Base-by-base conservation (phyloP, 257 asterid genomes). In the Lycium barbarum region DNA sequence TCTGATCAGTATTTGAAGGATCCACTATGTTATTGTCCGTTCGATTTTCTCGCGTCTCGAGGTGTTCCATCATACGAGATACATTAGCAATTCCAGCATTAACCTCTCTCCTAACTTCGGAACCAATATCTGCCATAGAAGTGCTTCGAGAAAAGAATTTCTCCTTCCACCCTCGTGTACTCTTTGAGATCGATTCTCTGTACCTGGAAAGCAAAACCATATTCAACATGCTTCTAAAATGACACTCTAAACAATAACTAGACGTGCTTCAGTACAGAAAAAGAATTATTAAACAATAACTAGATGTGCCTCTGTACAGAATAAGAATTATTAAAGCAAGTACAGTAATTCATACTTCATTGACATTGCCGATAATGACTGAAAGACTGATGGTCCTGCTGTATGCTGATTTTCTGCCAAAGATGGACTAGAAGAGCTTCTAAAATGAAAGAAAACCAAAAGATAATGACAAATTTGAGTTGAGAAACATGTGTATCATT, bases 151-250 rank as follows among this genome's bases (percentile, higher is more conserved):
- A 90, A 87, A 96, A 95, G 83, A 95, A 87, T 91, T 90, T 95
- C 84, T 96, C 99, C 89, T 93, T 96, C 97, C 94, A 93, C 82
- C 94, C 99, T 90, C 88, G 91, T 12, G 98, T 95, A 83, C 90
- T 91, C 93, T 91, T 93, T 10, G 97, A 85, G 87, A 96, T 90
- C 2, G 97, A 90, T 82, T 96, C 99, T 91, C 92, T 93, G 90
- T 96, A 96, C 87, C 99, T 96, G 65, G 67, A 83, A 6, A 40
- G 79, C 53, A 85, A 53, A 70, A 66, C 51, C 76, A 83, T 58
- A 22, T n/a, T 79, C 7, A 47, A 86, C n/a, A 26, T 81, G 47
- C 83, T 83, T 54, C 54, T 70, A 13, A 72, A 49, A 78, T 5
- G 85, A 84, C 55, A 40, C 53, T 3, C 33, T 8, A 59, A 83